Conservation (phyloP, 164 flowering plant genomes). For the Aristolochia californica region DNA sequence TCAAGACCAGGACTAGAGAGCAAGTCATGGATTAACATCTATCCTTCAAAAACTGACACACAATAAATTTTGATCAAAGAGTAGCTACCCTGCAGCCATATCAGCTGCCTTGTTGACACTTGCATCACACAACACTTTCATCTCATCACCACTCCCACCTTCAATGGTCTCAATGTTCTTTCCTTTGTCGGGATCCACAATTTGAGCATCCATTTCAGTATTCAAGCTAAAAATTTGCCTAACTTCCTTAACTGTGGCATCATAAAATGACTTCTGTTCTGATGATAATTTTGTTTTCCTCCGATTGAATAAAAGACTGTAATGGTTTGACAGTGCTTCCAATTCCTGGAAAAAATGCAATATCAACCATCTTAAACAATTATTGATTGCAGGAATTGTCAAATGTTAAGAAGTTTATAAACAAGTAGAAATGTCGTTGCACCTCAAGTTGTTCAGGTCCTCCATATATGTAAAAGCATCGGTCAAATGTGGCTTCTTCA, state of each 20-base stretch:
- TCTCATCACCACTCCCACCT: constrained; percentile 48
- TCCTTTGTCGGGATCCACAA: constrained; percentile 55
- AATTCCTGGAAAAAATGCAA: constrained; percentile 50
- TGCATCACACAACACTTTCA: constrained; percentile 62
- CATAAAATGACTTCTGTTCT: constrained; percentile 71
- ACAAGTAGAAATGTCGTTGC: background rate
- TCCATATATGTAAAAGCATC: constrained; percentile 97
- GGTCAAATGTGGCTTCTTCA: constrained; percentile 86
- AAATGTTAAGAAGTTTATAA: too few relatives aligned
- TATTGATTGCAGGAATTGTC: background rate
- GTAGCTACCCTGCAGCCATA: constrained; percentile 88
- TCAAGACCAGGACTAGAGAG: background rate
- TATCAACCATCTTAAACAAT: constrained; percentile 6
- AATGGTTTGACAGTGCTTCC: constrained; percentile 88
- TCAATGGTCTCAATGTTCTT: constrained; percentile 55
- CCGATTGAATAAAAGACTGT: constrained; percentile 68
- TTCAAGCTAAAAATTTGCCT: constrained; percentile 61
- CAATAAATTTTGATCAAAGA: background rate
- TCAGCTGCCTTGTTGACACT: constrained; percentile 96
- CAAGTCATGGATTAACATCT: background rate
- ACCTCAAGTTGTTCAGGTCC: constrained; percentile 99
- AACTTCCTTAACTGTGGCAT: constrained; percentile 70
- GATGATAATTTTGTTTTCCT: constrained; percentile 70
- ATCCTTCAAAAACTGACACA: background rate
- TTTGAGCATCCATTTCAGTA: constrained; percentile 41